phyloP scores from a whole-genome alignment of 2,329 filamentous ascomycete species.

The Fonsecaea monophora region DNA sequence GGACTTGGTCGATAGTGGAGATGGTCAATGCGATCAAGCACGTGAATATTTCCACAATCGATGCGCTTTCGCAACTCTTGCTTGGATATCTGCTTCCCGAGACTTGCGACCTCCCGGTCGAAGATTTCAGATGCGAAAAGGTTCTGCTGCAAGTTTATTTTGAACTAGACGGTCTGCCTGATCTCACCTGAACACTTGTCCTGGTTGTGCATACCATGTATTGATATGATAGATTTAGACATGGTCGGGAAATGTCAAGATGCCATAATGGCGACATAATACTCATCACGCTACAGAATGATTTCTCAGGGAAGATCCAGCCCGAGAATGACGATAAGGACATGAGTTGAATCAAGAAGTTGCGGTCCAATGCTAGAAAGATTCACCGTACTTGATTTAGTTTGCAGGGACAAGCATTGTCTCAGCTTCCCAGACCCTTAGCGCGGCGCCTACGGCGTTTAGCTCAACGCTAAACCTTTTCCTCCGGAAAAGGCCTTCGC shows the following conservation, averaged over 20 bases:
- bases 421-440: too few relatives aligned
- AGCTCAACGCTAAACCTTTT: too few relatives aligned
- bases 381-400: background rate
- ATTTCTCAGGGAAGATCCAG: background rate
- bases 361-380: background rate
- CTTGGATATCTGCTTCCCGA: slow-evolving; percentile 22
- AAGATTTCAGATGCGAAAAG: slow-evolving; percentile 16
- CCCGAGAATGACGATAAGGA: background rate
- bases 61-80: slow-evolving; percentile 24
- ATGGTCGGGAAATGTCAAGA: background rate
- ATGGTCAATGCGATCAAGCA: slow-evolving; percentile 28
- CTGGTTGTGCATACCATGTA: background rate
- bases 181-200: slow-evolving; percentile 6
- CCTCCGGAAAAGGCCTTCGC: too few relatives aligned
- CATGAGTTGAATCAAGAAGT: background rate
- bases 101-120: background rate
- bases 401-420: background rate
- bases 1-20: slow-evolving; percentile 27
- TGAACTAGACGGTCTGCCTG: slow-evolving; percentile 23
- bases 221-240: background rate
- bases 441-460: too few relatives aligned
- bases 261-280: background rate
- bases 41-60: slow-evolving; percentile 20
- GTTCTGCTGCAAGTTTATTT: slow-evolving; percentile 21
- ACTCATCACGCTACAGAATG: background rate